Evolutionary conservation across 139 green algal species (phyloP), one percentile per base, ranked within the genome.

Genomic region (Coelastrella sp.): DNA sequence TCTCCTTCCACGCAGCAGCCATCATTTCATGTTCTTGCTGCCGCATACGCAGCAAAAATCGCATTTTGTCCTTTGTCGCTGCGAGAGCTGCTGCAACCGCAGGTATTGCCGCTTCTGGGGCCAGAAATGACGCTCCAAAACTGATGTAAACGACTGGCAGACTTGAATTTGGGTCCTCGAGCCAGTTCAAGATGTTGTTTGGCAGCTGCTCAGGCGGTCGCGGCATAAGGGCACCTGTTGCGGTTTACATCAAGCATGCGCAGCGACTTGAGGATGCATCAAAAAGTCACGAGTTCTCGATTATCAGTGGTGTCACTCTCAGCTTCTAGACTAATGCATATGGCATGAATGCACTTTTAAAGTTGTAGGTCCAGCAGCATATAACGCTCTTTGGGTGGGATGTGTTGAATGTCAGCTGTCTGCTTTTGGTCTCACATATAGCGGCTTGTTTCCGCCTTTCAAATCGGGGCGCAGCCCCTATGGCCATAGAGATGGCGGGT

Each of bases 51-150:
- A 90, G 0, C 23, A 90, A 54, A 17, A 90, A 86, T 23, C 86
- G 86, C 76, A 77, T 77, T 19, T n/a, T 23, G 17, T 23, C 5
- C 4, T 54, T 8, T 5, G 61, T 73, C 0, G 76, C 32, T 22
- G 76, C 61, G 13, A 90, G 17, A 3, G 76, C 60, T 19, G 61
- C 32, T 20, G 86, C 86, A 2, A 90, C 6, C 1, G 86, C 61
- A 16, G 58, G 86, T 23, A 90, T 80, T 2, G 73, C 32, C 4
- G 17, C 59, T 10, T 78, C 71, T 57, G 86, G 86, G 4, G 86
- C 86, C 7, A 86, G 23, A 8, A 80, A 90, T 23, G 86, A 90
- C 0, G 76, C 61, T 4, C 86, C 86, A 68, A 90, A 90, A 17
- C 75, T 86, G 17, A 90, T 23, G 14, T 71, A 80, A 32, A 90